Evolutionary conservation across 164 flowering plant species (phyloP).

Genomic region (Annona cherimola): DNA sequence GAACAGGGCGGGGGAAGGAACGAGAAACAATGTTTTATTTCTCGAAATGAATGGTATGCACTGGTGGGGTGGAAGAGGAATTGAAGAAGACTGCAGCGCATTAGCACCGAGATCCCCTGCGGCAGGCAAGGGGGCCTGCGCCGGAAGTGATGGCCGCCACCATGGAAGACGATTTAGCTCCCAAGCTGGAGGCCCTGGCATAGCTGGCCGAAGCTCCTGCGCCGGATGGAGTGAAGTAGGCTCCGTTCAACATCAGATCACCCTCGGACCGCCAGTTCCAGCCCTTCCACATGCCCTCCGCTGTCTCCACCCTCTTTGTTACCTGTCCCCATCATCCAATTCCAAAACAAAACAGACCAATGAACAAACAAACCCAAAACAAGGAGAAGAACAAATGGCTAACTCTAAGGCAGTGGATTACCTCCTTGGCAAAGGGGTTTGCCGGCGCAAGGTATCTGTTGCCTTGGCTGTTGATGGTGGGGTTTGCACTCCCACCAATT

Average conservation of each 20-base stretch:
- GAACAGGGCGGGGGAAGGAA: background rate
- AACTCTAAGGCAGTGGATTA: slow-evolving; percentile 10
- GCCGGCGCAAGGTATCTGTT: slow-evolving; percentile 73
- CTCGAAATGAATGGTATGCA: slow-evolving; percentile 53
- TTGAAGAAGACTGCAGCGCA: background rate
- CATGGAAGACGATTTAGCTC: slow-evolving; percentile 87
- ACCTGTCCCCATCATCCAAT: slow-evolving; percentile 65
- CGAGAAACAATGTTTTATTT: background rate
- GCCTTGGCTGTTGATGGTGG: slow-evolving; percentile 93
- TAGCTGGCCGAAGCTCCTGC: slow-evolving; percentile 87
- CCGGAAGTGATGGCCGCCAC: slow-evolving; percentile 69
- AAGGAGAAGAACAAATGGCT: background rate
- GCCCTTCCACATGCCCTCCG: slow-evolving; percentile 41
- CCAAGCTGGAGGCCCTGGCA: slow-evolving; percentile 92
- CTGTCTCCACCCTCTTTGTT: slow-evolving; percentile 79
- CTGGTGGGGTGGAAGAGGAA: slow-evolving; percentile 12
- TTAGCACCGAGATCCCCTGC: slow-evolving; percentile 47
- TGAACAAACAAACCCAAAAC: background rate
- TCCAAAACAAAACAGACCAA: background rate
- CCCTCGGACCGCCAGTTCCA: slow-evolving; percentile 99
- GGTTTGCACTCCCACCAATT: slow-evolving; percentile 84
- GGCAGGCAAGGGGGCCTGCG: slow-evolving; percentile 76
- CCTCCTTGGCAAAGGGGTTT: slow-evolving; percentile 77
- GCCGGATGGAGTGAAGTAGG: slow-evolving; percentile 90
- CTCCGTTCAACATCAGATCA: slow-evolving; percentile 84